Percentiles rank a stretch among this genome's conserved stretches.
phyloP scores from a whole-genome alignment of 805 yeast species.

The Millerozyma acaciae region DNA sequence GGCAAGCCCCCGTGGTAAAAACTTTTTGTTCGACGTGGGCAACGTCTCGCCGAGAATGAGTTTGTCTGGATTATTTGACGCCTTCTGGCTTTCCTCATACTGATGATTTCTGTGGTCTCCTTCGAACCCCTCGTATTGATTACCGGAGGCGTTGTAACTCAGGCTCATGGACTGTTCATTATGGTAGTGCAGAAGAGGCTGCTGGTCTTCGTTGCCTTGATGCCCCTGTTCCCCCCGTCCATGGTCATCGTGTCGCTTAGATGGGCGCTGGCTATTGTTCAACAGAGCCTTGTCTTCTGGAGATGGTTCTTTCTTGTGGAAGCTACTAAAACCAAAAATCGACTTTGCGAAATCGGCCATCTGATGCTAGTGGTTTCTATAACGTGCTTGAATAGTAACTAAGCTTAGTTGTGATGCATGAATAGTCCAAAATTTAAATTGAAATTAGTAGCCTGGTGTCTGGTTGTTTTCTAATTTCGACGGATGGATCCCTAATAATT shows the following conservation, averaged over 20 bases:
- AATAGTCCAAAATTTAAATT: too few relatives aligned
- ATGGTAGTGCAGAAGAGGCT: background rate
- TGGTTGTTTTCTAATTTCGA: too few relatives aligned
- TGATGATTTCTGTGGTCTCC: too few relatives aligned
- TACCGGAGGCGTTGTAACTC: background rate
- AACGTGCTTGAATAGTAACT: too few relatives aligned
- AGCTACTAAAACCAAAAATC: conserved; percentile 38
- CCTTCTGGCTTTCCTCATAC: too few relatives aligned
- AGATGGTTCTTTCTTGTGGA: conserved; percentile 24
- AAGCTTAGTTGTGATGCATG: too few relatives aligned
- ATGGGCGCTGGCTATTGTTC: conserved; percentile 6
- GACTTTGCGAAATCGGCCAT: conserved; percentile 47
- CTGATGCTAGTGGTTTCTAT: too few relatives aligned
- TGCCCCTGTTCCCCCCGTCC: background rate
- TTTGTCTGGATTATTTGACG: background rate
- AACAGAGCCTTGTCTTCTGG: background rate
- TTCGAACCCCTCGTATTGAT: too few relatives aligned
- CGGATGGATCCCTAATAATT: too few relatives aligned
- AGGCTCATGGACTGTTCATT: background rate
- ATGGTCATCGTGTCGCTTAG: conserved; percentile 6
- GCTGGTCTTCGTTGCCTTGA: background rate
- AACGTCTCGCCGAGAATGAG: conserved; percentile 1
- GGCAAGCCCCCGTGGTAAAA: conserved; percentile 36
- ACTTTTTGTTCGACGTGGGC: conserved; percentile 11
- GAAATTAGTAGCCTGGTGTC: too few relatives aligned